phyloP scores from a whole-genome alignment of 495 filamentous ascomycete species.

The Hyaloscypha variabilis region DNA sequence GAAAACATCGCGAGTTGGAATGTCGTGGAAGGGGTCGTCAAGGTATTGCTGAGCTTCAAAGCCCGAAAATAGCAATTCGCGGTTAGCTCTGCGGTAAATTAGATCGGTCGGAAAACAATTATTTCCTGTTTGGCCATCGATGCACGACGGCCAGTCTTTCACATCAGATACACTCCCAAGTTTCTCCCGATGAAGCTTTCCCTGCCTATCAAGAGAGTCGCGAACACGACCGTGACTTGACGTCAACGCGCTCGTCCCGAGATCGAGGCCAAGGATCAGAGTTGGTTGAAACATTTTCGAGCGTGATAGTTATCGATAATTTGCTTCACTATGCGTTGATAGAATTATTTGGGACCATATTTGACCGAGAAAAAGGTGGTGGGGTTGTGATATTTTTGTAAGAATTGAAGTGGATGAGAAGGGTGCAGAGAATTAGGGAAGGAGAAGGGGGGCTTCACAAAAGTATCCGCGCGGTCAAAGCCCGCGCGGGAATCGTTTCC shows the following conservation, averaged over 20 bases:
- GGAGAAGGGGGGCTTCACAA: neutral
- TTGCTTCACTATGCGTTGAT: neutral
- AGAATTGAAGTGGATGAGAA: neutral
- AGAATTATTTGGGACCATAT: neutral
- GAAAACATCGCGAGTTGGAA: slow-evolving; percentile 4
- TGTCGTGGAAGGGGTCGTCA: neutral
- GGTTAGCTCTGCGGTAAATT: neutral
- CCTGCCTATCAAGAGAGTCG: slow-evolving; percentile 5
- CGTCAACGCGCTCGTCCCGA: slow-evolving; percentile 7
- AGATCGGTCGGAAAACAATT: slow-evolving; percentile 8
- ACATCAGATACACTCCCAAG: slow-evolving; percentile 1
- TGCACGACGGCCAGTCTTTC: slow-evolving; percentile 3
- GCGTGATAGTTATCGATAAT: neutral
- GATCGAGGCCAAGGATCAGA: slow-evolving; percentile 12
- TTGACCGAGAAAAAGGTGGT: no score
- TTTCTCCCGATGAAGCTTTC: neutral
- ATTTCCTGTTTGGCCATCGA: slow-evolving; percentile 1
- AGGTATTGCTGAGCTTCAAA: slow-evolving; percentile 18
- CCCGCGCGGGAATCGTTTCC: no score
- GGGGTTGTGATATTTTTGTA: neutral
- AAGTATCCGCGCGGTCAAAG: no score
- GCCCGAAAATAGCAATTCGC: slow-evolving; percentile 6
- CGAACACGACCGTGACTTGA: neutral
- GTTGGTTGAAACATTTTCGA: neutral
- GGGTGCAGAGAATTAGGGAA: neutral